phyloP scores from a whole-genome alignment of 371 early-diverging fungal genomes.

The Capillidium heterosporum region DNA sequence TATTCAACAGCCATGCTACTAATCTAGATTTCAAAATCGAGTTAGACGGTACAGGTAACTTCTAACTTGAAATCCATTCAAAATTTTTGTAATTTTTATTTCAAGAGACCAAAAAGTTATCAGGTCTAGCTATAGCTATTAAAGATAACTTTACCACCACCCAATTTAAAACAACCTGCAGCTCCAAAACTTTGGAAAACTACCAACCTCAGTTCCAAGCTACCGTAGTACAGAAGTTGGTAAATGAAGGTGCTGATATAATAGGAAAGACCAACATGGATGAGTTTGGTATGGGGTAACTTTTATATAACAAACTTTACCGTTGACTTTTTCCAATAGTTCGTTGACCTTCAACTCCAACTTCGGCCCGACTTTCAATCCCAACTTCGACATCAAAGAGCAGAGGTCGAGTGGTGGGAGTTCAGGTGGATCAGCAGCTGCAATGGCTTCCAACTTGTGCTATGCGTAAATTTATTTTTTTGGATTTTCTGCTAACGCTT shows the following conservation, averaged over 20 bases:
- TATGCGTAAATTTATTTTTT: constrained; percentile 40
- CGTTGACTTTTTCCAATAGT: background rate
- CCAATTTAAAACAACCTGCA: too few species aligned
- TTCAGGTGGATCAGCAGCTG: constrained; percentile 85
- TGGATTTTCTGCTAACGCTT: background rate
- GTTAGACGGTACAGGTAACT: too few species aligned
- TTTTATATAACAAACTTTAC: background rate
- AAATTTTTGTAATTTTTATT: too few species aligned
- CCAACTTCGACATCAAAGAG: constrained; percentile 10
- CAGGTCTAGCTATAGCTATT: too few species aligned
- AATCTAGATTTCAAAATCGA: too few species aligned
- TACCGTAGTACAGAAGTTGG: constrained; percentile 43
- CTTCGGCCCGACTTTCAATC: too few species aligned
- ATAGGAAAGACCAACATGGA: constrained; percentile 89
- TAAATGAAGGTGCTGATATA: constrained; percentile 42
- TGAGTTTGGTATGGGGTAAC: constrained; percentile 94
- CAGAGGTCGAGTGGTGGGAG: constrained; percentile 53
- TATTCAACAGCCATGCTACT: too few species aligned
- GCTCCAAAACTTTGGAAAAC: constrained; percentile 14
- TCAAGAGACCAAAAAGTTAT: too few species aligned
- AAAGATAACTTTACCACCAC: too few species aligned
- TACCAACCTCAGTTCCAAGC: constrained; percentile 63
- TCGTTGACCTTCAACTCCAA: background rate
- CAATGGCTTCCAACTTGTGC: constrained; percentile 64
- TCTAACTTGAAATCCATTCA: too few species aligned